Base-by-base conservation (phyloP, 768 basidiomycete genomes). In the Suillus luteus region DNA sequence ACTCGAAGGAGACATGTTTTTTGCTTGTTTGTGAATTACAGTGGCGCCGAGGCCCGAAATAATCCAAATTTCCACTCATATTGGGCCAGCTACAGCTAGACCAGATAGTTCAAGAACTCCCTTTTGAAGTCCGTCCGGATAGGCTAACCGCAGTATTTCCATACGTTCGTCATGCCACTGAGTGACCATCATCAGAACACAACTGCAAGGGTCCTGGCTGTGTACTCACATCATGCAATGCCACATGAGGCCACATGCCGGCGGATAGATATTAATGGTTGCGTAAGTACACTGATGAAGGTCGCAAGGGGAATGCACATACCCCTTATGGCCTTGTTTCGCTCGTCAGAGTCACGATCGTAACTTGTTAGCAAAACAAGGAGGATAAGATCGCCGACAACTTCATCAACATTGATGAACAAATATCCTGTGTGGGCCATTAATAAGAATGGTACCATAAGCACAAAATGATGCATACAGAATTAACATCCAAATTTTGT, bases 251-350 rank as follows among this genome's bases (percentile, higher is more conserved):
- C 31, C 35, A 33, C 17, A 55, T 38, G 15, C 61, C 52, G 61
- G 62, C 64, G 52, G 52, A 35, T 55, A 64, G 61, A 62, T 52
- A 64, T 49, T 61, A 51, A 41, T 41, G 33, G 37, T 64, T 33
- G 41, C 49, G 41, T 62, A 52, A 52, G 27, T 33, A n/a, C 31
- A 54, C 3, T 54, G 52, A 54, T 54, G 52, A n/a, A 54, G 31
- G 52, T 54, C 33, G 52, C 11, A 54, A 54, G 52, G 52, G 52
- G 52, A 35, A 54, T 35, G 19, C 12, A 3, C 33, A 52, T 46
- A 27, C 54, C 35, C 43, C 38, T 64, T 46, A 44, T 11, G 61
- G 55, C 17, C 24, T 64, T 57, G 54, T 64, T 63, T 44, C 14
- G 15, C 55, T 58, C 40, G 57, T 41, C 27, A 19, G 38, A 43